phyloP scores from a whole-genome alignment of 768 basidiomycete genomes.

The Suillus hirtellus region DNA sequence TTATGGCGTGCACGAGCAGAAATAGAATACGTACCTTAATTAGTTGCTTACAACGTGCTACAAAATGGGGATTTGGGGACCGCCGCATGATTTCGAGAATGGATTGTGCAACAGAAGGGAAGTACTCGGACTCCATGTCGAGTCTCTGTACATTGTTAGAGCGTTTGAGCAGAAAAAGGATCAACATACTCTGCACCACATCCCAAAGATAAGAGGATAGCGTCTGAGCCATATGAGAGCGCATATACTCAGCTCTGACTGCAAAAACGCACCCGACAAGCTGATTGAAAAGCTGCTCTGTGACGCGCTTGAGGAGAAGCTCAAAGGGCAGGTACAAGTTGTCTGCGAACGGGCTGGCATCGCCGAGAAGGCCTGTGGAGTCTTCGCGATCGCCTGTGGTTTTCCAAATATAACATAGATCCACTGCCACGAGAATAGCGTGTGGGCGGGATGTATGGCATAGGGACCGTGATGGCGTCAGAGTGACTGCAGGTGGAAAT shows the following conservation, averaged over 20 bases:
- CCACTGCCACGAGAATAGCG: constrained; percentile 36
- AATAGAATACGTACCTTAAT: constrained; percentile 44
- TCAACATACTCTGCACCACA: constrained; percentile 56
- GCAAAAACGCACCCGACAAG: constrained; percentile 52
- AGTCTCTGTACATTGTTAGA: constrained; percentile 48
- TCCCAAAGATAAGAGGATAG: constrained; percentile 78
- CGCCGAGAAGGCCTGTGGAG: constrained; percentile 36
- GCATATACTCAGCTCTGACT: constrained; percentile 14
- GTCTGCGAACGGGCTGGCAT: constrained; percentile 52
- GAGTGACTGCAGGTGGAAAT: constrained; percentile 34
- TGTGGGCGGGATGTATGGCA: constrained; percentile 28
- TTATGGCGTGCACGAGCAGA: constrained; percentile 11
- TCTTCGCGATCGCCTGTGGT: constrained; percentile 18
- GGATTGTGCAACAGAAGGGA: constrained; percentile 50
- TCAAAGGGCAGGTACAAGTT: constrained; percentile 55
- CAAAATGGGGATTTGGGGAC: constrained; percentile 51
- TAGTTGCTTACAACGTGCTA: constrained; percentile 41
- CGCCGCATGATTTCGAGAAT: constrained; percentile 52
- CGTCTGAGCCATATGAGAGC: constrained; percentile 43
- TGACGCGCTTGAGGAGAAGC: constrained; percentile 50
- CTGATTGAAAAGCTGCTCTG: constrained; percentile 58
- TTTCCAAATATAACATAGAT: constrained; percentile 45
- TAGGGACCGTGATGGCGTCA: constrained; percentile 40
- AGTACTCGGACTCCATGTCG: constrained; percentile 50
- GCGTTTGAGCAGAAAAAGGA: constrained; percentile 9